Percentiles rank a stretch among this genome's conserved stretches.
Conservation (phyloP, 495 filamentous ascomycete species). For the Lasiosphaeris hirsuta region DNA sequence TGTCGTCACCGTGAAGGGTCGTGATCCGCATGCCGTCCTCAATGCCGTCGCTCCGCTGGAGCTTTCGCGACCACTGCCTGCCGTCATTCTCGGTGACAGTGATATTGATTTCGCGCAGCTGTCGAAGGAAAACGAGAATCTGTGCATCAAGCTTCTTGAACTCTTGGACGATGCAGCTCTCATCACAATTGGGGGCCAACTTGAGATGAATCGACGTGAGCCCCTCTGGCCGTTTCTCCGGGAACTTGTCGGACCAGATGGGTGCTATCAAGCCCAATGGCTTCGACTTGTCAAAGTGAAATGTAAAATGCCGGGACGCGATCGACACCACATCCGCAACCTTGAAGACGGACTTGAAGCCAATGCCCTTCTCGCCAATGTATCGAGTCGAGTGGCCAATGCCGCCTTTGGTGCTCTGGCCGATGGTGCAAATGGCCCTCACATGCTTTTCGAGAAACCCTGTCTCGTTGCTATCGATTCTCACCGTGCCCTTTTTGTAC, state of each 20-base stretch:
- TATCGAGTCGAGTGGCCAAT: not conserved
- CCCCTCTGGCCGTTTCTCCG: not conserved
- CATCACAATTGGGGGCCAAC: not conserved
- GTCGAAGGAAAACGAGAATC: not conserved
- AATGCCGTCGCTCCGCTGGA: no score
- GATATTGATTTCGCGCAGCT: not conserved
- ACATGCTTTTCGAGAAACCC: not conserved
- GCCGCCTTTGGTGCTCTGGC: not conserved
- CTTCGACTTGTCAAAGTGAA: not conserved
- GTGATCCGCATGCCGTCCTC: no score
- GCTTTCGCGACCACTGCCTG: no score
- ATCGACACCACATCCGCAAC: not conserved
- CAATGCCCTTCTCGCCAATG: conserved; percentile 6
- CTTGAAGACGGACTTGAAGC: conserved; percentile 6
- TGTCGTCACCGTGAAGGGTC: not conserved
- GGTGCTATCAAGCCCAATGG: not conserved
- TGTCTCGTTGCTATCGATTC: not conserved
- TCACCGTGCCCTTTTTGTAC: not conserved
- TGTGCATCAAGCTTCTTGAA: not conserved
- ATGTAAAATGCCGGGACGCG: not conserved
- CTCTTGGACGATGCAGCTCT: not conserved
- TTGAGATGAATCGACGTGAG: not conserved
- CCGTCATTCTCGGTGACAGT: no score
- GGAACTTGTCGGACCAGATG: not conserved
- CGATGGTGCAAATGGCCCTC: not conserved